phyloP scores from a whole-genome alignment of 192 early-diverging fungal species.

The Coemansia sp. region DNA sequence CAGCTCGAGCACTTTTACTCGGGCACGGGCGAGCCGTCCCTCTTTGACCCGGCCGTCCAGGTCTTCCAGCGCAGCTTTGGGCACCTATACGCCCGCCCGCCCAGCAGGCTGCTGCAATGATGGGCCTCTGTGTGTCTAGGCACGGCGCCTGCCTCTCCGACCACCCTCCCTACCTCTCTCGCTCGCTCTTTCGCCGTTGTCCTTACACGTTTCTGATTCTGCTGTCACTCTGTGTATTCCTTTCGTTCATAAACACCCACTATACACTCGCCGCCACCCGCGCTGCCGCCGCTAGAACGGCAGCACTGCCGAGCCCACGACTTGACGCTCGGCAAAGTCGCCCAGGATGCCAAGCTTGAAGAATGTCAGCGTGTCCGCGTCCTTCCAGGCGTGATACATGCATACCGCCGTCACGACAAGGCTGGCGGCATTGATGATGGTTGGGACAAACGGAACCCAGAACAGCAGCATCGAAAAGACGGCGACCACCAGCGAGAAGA shows the following conservation, averaged over 20 bases:
- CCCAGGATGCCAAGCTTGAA: slow-evolving; percentile 44
- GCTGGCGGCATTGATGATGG: slow-evolving; percentile 25
- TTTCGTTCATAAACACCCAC: neutral
- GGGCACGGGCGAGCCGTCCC: slow-evolving; percentile 18
- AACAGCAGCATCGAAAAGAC: slow-evolving; percentile 32
- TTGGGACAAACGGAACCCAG: slow-evolving; percentile 30
- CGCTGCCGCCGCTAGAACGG: slow-evolving; percentile 22
- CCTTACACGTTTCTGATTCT: neutral
- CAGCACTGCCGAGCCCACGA: slow-evolving; percentile 39
- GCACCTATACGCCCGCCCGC: slow-evolving; percentile 4
- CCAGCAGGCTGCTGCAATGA: slow-evolving; percentile 9
- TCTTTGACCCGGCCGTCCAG: slow-evolving; percentile 41
- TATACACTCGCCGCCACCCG: slow-evolving; percentile 4
- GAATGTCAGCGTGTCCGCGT: slow-evolving; percentile 42
- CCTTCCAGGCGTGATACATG: slow-evolving; percentile 35
- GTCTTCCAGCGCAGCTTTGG: slow-evolving; percentile 39
- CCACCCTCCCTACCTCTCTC: neutral
- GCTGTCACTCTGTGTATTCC: neutral
- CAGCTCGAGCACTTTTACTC: slow-evolving; percentile 31
- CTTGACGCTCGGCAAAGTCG: slow-evolving; percentile 47
- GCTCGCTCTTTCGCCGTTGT: neutral
- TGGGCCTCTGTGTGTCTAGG: neutral
- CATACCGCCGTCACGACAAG: slow-evolving; percentile 23
- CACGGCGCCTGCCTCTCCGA: no score
- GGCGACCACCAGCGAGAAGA: slow-evolving; percentile 17